These are phyloP conservation scores for Penicillium samsonianum DNA, from an alignment of 495 filamentous ascomycete genomes.

Conservation along the genomic window DNA sequence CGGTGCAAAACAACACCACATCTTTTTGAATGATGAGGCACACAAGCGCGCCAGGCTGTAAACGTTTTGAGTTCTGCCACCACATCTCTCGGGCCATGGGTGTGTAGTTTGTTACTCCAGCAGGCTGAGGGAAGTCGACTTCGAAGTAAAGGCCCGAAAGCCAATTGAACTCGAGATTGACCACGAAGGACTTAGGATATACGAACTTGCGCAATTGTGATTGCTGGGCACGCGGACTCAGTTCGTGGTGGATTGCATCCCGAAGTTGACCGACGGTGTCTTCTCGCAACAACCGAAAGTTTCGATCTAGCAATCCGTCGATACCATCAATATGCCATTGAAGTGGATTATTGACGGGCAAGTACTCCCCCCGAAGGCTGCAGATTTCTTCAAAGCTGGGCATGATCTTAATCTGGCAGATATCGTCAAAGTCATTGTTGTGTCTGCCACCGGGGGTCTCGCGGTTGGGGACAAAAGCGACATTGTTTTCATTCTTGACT, in stretches of 20 bases:
- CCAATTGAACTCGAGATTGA: constrained; percentile 44
- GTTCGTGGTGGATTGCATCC: constrained; percentile 30
- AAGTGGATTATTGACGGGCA: constrained; percentile 55
- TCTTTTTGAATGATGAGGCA: constrained; percentile 47
- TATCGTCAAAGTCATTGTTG: constrained; percentile 65
- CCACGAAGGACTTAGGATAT: constrained; percentile 43
- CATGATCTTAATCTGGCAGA: constrained; percentile 62
- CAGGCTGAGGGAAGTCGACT: constrained; percentile 58
- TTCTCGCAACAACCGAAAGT: constrained; percentile 55
- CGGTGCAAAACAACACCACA: constrained; percentile 1
- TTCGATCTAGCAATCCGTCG: constrained; percentile 62
- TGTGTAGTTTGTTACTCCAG: constrained; percentile 28
- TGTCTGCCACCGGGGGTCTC: constrained; percentile 45
- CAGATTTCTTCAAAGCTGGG: constrained; percentile 64
- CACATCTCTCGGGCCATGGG: constrained; percentile 51
- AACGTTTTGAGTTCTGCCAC: constrained; percentile 60
- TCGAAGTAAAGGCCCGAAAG: constrained; percentile 56
- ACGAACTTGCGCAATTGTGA: constrained; percentile 32
- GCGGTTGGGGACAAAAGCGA: neutral
- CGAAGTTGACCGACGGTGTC: constrained; percentile 43
- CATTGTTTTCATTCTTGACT: neutral
- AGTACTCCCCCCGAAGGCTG: constrained; percentile 53
- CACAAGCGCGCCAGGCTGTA: constrained; percentile 59
- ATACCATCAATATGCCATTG: constrained; percentile 60
- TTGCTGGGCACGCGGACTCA: constrained; percentile 2